A percentile compares a stretch with the other conserved stretches of the same genome.
These are phyloP conservation scores for Spongispora temasekensis DNA, from an alignment of 1,284 basidiomycete genomes.

Conservation along the genomic window DNA sequence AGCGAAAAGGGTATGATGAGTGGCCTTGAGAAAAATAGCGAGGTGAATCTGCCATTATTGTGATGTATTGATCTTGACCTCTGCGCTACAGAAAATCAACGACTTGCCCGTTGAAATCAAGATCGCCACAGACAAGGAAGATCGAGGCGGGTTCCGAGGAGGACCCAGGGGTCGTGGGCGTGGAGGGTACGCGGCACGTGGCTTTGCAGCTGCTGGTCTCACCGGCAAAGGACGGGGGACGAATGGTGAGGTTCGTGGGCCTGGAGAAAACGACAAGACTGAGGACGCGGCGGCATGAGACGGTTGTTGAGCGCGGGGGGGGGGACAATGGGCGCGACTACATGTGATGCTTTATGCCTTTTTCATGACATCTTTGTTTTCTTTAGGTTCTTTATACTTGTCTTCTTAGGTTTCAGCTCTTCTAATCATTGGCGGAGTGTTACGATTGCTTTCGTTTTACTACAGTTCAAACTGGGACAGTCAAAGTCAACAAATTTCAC, in stretches of 20 bases:
- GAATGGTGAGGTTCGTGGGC: conserved; percentile 31
- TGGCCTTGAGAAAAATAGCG: conserved; percentile 69
- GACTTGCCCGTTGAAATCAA: conserved; percentile 65
- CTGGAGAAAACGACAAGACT: conserved; percentile 30
- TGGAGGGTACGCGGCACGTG: conserved; percentile 54
- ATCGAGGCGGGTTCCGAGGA: conserved; percentile 34
- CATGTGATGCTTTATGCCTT: conserved; percentile 17
- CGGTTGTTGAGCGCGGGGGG: conserved; percentile 17
- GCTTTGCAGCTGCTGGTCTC: conserved; percentile 69
- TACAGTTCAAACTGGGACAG: conserved; percentile 13
- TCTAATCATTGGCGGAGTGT: conserved; percentile 26
- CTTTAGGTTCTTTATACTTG: conserved; percentile 13
- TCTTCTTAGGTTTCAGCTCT: conserved; percentile 14
- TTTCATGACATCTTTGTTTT: conserved; percentile 24
- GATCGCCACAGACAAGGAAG: conserved; percentile 67
- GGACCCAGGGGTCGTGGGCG: conserved; percentile 56
- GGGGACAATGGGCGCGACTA: conserved; percentile 21
- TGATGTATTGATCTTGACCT: conserved; percentile 1
- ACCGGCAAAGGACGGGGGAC: conserved; percentile 43
- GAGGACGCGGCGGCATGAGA: conserved; percentile 30
- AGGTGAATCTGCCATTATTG: conserved; percentile 45
- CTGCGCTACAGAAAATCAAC: conserved; percentile 58
- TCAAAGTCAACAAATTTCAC: no score
- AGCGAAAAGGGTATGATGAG: conserved; percentile 81
- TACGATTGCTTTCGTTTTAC: conserved; percentile 23